A percentile compares a stretch with the other conserved stretches of the same genome.
phyloP scores from a whole-genome alignment of 2,329 filamentous ascomycete genomes.

The Pseudopyrenochaeta lycopersici region DNA sequence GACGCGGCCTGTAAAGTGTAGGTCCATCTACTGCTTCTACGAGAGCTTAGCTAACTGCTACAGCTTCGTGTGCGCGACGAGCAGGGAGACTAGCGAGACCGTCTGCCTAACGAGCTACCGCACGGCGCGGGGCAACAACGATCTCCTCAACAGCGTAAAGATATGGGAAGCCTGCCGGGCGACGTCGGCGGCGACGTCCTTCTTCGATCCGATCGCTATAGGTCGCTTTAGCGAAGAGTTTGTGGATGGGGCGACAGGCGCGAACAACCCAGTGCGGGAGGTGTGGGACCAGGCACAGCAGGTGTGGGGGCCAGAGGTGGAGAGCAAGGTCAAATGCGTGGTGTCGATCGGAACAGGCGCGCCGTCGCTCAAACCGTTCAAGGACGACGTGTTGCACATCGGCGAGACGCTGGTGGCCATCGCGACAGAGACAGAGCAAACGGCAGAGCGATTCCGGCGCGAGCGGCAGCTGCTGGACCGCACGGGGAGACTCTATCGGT shows the following conservation, averaged over 20 bases:
- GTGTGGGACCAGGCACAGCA: conserved; percentile 48
- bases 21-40: neutral
- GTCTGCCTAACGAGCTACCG: conserved; percentile 48
- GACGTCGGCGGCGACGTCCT: conserved; percentile 19
- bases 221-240: conserved; percentile 38
- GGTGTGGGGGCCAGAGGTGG: conserved; percentile 17
- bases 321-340: conserved; percentile 21
- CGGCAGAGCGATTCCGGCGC: conserved; percentile 20
- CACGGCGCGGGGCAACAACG: conserved; percentile 27
- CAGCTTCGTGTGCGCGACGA: conserved; percentile 9
- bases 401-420: conserved; percentile 17
- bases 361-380: conserved; percentile 25
- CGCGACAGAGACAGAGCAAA: conserved; percentile 25
- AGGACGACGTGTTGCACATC: conserved; percentile 18
- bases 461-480: conserved; percentile 13
- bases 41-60: neutral
- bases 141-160: conserved; percentile 19
- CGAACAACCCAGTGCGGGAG: conserved; percentile 58
- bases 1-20: conserved; percentile 13
- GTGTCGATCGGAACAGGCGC: conserved; percentile 26
- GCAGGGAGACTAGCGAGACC: conserved; percentile 23
- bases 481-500: conserved; percentile 50
- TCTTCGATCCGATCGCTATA: conserved; percentile 22
- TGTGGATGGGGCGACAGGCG: conserved; percentile 49
- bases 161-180: conserved; percentile 24